Base-by-base conservation (phyloP, 164 flowering plant genomes). In the Aristolochia contorta region DNA sequence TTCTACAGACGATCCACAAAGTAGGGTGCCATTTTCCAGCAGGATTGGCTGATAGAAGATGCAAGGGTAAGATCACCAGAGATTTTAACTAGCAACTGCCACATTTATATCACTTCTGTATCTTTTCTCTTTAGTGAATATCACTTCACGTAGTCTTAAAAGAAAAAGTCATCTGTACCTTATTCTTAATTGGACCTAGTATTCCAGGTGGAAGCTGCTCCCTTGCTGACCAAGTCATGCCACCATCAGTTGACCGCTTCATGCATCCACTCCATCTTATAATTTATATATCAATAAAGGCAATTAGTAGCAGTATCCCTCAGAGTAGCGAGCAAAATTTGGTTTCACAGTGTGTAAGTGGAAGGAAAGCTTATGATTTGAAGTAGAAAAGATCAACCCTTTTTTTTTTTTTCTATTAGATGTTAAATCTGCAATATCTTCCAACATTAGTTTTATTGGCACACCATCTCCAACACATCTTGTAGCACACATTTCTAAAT, bases 161-260 rank as follows among this genome's bases (percentile, higher is more conserved):
- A 37, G 1, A 37, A 37, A 37, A 37, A 37, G 43, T 3, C 21
- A 21, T n/a, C 0, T 13, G 33, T 69, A 84, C 97, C 95, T 91
- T 91, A 74, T 91, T 92, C 72, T 92, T 92, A 21, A 72, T 78
- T 51, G 98, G 96, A 60, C 98, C 98, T 64, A 89, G 62, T 62
- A 92, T 84, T 52, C 98, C 98, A 68, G 98, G 93, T 71, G 98
- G 98, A 66, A 87, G 95, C 67, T 92, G 98, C 74, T 89, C 79
- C 74, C 98, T 77, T 16, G 78, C 85, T 16, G 80, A 71, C 98
- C 98, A 92, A 56, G 90, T 85, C 33, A 67, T 14, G 64, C 98
- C 98, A 48, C 78, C 77, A 72, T 92, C 87, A 65, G 71, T 75
- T 54, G 98, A 92, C 53, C 96, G 75, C 70, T 84, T 89, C 93